Evolutionary conservation across 495 filamentous ascomycete genomes (phyloP), one percentile per base, ranked within the genome.

Genomic region (Hypoxylon intermedium): DNA sequence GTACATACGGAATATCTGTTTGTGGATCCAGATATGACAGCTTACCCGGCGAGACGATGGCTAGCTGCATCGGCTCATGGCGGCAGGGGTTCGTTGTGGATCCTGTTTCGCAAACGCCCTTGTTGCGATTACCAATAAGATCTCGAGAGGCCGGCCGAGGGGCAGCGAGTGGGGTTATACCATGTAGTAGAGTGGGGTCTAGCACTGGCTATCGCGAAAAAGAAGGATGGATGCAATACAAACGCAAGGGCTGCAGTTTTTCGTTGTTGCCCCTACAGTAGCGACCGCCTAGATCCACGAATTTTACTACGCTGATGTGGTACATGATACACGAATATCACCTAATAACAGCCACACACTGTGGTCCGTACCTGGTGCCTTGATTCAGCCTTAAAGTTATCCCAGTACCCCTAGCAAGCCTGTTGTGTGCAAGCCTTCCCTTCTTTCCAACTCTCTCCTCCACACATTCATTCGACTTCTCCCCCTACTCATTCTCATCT

Each of bases 201-300:
- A 43, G 37, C 47, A 30, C 47, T 40, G 47, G 33, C 47, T 53
- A 37, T 52, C 37, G 34, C 36, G 36, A 42, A 19, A 34, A 34
- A 13, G 12, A 31, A 30, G 54, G 51, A 58, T 46, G 38, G 50
- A 65, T 55, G 40, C 24, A 52, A 50, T 62, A 51, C 61, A 65
- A 65, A 65, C 61, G 61, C 61, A 64, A 59, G 60, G 54, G 55
- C 49, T 65, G 55, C 50, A 59, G 50, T 34, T 47, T 5, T 47
- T 53, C 13, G 0, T 45, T 59, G 55, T 52, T 51, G 45, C 46
- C 44, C 41, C 23, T 34, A 37, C 42, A 48, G 49, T 21, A 53
- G 42, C 45, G 26, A 52, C 58, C 18, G 42, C 48, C 48, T 42
- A 53, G 26, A 42, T 52, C 28, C 15, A 46, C n/a, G 16, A 47